Evolutionary conservation across 768 basidiomycete species (phyloP).

Genomic region (Fomitopsis serialis): DNA sequence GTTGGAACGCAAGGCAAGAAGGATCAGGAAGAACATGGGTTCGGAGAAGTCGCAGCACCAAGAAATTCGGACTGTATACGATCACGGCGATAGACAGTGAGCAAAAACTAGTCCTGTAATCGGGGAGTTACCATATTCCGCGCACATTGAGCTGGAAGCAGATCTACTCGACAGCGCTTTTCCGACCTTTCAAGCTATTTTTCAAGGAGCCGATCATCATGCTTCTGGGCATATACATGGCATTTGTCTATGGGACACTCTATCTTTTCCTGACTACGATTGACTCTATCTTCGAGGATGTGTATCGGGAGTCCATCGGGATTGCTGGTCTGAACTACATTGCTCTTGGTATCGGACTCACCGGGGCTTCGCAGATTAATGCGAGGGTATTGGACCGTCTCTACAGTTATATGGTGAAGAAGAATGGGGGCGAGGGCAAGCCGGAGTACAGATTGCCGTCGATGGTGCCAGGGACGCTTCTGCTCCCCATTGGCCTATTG

Average conservation of each 20-base stretch:
- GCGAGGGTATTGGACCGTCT: conserved; percentile 51
- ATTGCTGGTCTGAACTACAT: conserved; percentile 65
- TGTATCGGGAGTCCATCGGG: conserved; percentile 49
- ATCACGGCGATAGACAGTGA: conserved; percentile 39
- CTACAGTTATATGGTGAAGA: conserved; percentile 44
- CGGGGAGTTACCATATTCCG: conserved; percentile 25
- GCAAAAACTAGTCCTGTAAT: conserved; percentile 2
- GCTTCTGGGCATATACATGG: conserved; percentile 60
- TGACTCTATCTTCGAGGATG: conserved; percentile 46
- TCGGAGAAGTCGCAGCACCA: conserved; percentile 36
- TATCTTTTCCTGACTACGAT: conserved; percentile 63
- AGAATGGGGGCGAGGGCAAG: conserved; percentile 44
- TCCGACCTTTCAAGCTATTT: conserved; percentile 63
- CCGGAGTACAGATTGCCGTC: conserved; percentile 51
- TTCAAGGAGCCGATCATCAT: conserved; percentile 56
- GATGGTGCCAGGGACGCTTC: conserved; percentile 53
- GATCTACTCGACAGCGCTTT: conserved; percentile 47
- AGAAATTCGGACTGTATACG: conserved; percentile 44
- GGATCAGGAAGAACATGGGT: conserved; percentile 40
- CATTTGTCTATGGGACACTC: conserved; percentile 57
- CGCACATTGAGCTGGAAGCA: conserved; percentile 52
- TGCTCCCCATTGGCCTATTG: conserved; percentile 64
- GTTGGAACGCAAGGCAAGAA: conserved; percentile 47
- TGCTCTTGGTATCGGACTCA: conserved; percentile 60
- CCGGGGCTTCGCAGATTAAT: conserved; percentile 43